These are phyloP conservation scores for Lasiosphaeriaceae sp. DNA, from an alignment of 495 filamentous ascomycete species.

Conservation along the genomic window DNA sequence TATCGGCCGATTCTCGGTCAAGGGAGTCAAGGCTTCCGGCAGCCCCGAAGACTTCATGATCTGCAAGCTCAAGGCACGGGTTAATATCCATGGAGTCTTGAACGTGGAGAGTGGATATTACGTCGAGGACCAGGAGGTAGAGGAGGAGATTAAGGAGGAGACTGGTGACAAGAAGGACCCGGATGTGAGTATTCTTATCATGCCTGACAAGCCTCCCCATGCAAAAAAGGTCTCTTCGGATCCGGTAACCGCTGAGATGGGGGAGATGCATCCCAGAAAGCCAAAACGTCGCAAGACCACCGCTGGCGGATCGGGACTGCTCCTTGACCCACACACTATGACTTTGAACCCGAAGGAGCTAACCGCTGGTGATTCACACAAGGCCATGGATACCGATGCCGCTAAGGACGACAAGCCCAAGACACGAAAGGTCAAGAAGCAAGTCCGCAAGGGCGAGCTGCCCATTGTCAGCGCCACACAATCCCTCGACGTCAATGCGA, in stretches of 20 bases:
- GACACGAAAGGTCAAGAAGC: slow-evolving; percentile 98
- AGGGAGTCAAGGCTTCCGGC: slow-evolving; percentile 75
- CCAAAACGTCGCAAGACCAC: slow-evolving; percentile 30
- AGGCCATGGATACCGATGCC: slow-evolving; percentile 90
- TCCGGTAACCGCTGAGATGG: background rate
- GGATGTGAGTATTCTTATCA: slow-evolving; percentile 58
- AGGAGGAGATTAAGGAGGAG: slow-evolving; percentile 80
- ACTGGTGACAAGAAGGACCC: slow-evolving; percentile 58
- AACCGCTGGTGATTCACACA: slow-evolving; percentile 20
- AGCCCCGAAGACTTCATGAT: slow-evolving; percentile 95
- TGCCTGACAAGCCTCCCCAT: slow-evolving; percentile 1
- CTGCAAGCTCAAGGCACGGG: slow-evolving; percentile 97
- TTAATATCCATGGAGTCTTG: slow-evolving; percentile 94
- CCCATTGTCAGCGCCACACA: slow-evolving; percentile 80
- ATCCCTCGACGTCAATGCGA: slow-evolving; percentile 65
- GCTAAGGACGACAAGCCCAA: slow-evolving; percentile 78
- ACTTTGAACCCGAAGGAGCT: slow-evolving; percentile 11
- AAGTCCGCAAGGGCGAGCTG: slow-evolving; percentile 95
- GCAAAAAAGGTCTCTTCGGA: slow-evolving; percentile 1
- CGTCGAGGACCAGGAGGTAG: slow-evolving; percentile 96
- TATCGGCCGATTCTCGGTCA: slow-evolving; percentile 94
- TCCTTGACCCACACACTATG: slow-evolving; percentile 3
- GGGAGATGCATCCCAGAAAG: slow-evolving; percentile 10
- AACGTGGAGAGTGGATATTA: slow-evolving; percentile 98
- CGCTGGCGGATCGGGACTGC: slow-evolving; percentile 11